Percentiles rank a stretch among this genome's conserved stretches.
These are phyloP conservation scores for Solanum lycopersicoides DNA, from an alignment of 257 asterid genomes.

Conservation along the genomic window DNA sequence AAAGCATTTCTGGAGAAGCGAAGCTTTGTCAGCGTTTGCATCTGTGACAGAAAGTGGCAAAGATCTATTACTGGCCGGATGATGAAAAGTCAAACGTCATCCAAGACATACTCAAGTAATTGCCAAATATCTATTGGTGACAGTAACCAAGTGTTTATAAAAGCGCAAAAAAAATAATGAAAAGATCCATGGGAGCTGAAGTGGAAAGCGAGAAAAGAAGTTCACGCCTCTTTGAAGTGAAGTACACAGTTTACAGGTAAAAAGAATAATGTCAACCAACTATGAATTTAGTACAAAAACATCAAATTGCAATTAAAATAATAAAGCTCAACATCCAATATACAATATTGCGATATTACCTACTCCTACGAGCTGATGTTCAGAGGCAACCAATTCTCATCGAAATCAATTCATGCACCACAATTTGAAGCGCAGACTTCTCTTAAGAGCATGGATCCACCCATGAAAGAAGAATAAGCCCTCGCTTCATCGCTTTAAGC, in stretches of 20 bases:
- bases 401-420: not conserved
- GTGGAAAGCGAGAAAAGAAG: not conserved
- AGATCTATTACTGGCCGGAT: not conserved
- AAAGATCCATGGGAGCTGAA: not conserved
- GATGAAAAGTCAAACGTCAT: not conserved
- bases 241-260: not conserved
- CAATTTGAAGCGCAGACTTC: not conserved
- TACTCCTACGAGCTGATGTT: not conserved
- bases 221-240: not conserved
- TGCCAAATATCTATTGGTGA: not conserved
- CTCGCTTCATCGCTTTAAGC: not conserved
- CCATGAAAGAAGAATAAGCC: not conserved
- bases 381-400: not conserved
- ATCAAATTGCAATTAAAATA: not conserved
- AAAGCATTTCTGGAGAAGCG: slow-evolving; percentile 77
- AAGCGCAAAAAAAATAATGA: not conserved
- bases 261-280: not conserved
- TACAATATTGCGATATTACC: not conserved
- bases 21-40: slow-evolving; percentile 90
- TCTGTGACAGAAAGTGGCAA: not conserved
- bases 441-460: not conserved
- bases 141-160: not conserved
- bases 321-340: not conserved
- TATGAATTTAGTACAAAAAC: not conserved
- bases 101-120: not conserved